phyloP scores from a whole-genome alignment of 192 early-diverging fungal species.

The Dissophora globulifera region DNA sequence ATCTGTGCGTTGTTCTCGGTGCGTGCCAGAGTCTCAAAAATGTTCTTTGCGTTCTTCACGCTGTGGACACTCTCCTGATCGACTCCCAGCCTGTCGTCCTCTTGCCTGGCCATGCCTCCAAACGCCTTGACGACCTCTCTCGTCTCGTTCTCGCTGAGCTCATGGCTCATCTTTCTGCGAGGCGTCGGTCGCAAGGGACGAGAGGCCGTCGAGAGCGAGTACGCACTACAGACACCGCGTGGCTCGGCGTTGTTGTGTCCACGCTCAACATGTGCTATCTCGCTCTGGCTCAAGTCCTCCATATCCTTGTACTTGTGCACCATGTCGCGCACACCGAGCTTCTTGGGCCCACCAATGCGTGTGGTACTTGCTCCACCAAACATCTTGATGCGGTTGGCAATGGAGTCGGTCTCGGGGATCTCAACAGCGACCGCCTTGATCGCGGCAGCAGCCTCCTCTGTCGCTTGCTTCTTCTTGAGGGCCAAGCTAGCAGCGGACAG shows the following conservation, averaged over 20 bases:
- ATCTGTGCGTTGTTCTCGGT: conserved; percentile 16
- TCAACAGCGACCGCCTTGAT: conserved; percentile 28
- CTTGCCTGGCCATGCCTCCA: conserved; percentile 15
- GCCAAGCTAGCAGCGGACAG: conserved; percentile 26
- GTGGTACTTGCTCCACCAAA: conserved; percentile 26
- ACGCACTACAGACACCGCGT: conserved; percentile 28
- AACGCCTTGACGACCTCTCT: neutral
- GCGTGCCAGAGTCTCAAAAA: conserved; percentile 41
- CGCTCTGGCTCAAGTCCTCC: conserved; percentile 28
- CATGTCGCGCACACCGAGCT: conserved; percentile 28
- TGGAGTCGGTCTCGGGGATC: conserved; percentile 37
- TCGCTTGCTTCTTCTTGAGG: conserved; percentile 52
- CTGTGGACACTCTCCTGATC: conserved; percentile 41
- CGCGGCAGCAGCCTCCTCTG: conserved; percentile 12
- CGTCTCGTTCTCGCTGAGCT: conserved; percentile 28
- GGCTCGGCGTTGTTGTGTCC: conserved; percentile 24
- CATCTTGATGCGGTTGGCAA: conserved; percentile 35
- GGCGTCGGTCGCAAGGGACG: conserved; percentile 16
- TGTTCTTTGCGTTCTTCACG: conserved; percentile 37
- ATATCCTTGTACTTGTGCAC: conserved; percentile 33
- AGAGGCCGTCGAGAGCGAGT: conserved; percentile 40
- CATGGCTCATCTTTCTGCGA: conserved; percentile 45
- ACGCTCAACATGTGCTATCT: conserved; percentile 38
- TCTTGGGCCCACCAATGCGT: neutral
- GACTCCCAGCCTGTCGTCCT: conserved; percentile 15